Evolutionary conservation across 1,139 yeast species (phyloP).

Genomic region (Zygotorulaspora mrakii): DNA sequence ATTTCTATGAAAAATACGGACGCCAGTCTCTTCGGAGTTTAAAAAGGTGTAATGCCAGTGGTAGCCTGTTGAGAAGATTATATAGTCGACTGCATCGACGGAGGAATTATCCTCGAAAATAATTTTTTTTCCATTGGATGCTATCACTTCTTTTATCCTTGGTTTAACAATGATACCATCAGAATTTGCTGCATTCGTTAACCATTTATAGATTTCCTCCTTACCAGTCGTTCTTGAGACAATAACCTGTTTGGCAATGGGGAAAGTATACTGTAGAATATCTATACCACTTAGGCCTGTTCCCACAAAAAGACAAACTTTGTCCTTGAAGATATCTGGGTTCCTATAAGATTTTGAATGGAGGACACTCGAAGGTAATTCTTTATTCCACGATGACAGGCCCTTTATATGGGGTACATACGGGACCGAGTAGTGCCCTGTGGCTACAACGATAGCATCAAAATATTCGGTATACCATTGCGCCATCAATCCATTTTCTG

Average conservation of each 20-base stretch:
- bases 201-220: constrained; percentile 31
- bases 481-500: constrained; percentile 1
- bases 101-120: constrained; percentile 39
- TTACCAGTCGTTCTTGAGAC: constrained; percentile 39
- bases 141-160: constrained; percentile 29
- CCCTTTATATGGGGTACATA: constrained; percentile 41
- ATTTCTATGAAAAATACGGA: constrained; percentile 9
- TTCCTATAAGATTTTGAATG: constrained; percentile 44
- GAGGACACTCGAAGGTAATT: constrained; percentile 11
- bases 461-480: constrained; percentile 37
- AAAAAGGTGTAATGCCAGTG: constrained; percentile 40
- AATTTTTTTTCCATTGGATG: constrained; percentile 22
- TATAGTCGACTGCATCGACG: constrained; percentile 36
- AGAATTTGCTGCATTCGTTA: constrained; percentile 40
- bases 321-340: constrained; percentile 37
- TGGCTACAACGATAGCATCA: constrained; percentile 41
- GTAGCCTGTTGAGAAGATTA: constrained; percentile 45
- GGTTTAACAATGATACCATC: constrained; percentile 41
- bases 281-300: constrained; percentile 51
- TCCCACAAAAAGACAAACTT: constrained; percentile 49
- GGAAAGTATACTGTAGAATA: constrained; percentile 48
- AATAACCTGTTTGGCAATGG: constrained; percentile 41
- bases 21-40: constrained; percentile 16
- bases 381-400: constrained; percentile 38
- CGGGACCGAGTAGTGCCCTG: constrained; percentile 48